Percentiles rank a stretch among this genome's conserved stretches.
These are phyloP conservation scores for Selaginella moellendorffii DNA, from an alignment of 75 land plant genomes.

Conservation along the genomic window DNA sequence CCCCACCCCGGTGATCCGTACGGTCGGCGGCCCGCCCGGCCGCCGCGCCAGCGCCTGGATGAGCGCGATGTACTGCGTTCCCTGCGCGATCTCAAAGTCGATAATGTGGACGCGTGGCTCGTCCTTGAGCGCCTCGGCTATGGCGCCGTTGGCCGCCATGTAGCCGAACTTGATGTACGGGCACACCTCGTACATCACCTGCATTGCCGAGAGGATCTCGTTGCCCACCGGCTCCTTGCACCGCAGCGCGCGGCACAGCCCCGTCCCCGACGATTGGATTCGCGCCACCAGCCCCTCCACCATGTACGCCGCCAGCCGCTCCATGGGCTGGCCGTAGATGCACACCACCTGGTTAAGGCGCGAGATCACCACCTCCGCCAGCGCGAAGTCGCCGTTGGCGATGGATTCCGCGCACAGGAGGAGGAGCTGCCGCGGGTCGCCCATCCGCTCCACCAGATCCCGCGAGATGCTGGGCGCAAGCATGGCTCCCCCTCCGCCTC, in stretches of 20 bases:
- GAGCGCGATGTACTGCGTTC: slow-evolving; percentile 66
- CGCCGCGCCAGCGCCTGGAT: slow-evolving; percentile 69
- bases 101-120: slow-evolving; percentile 63
- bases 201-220: slow-evolving; percentile 64
- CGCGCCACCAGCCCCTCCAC: slow-evolving; percentile 73
- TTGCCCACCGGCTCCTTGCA: slow-evolving; percentile 50
- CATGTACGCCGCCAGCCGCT: slow-evolving; percentile 73
- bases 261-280: slow-evolving; percentile 37
- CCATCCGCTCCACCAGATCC: neutral
- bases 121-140: slow-evolving; percentile 65
- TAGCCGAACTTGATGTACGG: slow-evolving; percentile 86
- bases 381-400: slow-evolving; percentile 27
- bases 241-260: slow-evolving; percentile 48
- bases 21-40: slow-evolving; percentile 65
- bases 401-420: slow-evolving; percentile 54
- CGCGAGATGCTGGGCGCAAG: neutral
- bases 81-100: slow-evolving; percentile 72
- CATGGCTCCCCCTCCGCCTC: neutral
- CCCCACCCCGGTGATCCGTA: slow-evolving; percentile 67
- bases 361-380: slow-evolving; percentile 29
- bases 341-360: slow-evolving; percentile 54
- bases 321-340: slow-evolving; percentile 63
- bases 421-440: slow-evolving; percentile 19
- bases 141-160: slow-evolving; percentile 88
- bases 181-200: slow-evolving; percentile 64